Conservation (phyloP, 768 basidiomycete species). For the Rhodosporidiobolus sp. region DNA sequence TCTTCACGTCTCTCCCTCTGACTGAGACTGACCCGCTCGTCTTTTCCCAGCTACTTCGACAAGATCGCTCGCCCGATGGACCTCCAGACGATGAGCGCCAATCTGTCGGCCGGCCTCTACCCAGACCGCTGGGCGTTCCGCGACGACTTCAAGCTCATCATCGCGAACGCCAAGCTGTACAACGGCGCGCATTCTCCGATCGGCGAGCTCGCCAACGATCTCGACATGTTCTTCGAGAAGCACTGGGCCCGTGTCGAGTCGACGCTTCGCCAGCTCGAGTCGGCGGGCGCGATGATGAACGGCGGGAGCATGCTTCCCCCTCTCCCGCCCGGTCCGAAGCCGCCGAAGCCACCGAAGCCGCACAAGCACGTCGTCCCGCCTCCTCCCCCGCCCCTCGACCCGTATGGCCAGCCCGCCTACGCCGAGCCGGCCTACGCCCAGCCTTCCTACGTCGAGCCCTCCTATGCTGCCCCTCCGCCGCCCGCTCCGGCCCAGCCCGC, state of each 20-base stretch:
- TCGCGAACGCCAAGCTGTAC: constrained; percentile 79
- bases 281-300: constrained; percentile 30
- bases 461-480: not conserved
- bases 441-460: not conserved
- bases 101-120: constrained; percentile 82
- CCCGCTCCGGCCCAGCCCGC: not conserved
- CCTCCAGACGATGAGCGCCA: constrained; percentile 78
- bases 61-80: constrained; percentile 94
- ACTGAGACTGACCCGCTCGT: not conserved
- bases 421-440: not conserved
- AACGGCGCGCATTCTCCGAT: constrained; percentile 70
- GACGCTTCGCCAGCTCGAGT: constrained; percentile 61
- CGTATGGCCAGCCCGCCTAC: not conserved
- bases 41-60: constrained; percentile 69
- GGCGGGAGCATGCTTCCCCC: not conserved
- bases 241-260: constrained; percentile 83
- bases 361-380: constrained; percentile 25
- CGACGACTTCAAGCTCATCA: constrained; percentile 81
- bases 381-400: constrained; percentile 29
- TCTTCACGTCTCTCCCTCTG: too few species aligned
- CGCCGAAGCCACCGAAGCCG: constrained; percentile 4
- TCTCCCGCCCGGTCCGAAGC: not conserved
- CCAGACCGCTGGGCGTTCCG: constrained; percentile 77
- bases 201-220: constrained; percentile 67
- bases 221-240: constrained; percentile 82